Percentiles rank a stretch among this genome's conserved stretches.
Conservation (phyloP, 306 rosid species). For the Lathyrus aphaca region DNA sequence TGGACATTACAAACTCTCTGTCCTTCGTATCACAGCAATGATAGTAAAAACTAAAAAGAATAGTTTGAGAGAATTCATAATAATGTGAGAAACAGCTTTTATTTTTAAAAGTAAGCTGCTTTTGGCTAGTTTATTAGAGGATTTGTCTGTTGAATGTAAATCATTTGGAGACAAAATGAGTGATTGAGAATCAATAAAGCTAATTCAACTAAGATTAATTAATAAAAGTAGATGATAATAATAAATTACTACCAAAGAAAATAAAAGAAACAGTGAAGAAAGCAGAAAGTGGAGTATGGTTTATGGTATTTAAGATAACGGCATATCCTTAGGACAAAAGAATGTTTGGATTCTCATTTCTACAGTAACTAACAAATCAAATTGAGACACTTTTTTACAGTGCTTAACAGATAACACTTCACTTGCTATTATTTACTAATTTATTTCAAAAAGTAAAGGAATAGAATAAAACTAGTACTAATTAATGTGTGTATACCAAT, state of each 20-base stretch:
- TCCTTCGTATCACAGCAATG: constrained; percentile 34
- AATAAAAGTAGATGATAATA: neutral
- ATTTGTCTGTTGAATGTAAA: constrained; percentile 49
- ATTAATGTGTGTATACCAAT: constrained; percentile 46
- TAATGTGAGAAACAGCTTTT: constrained; percentile 52
- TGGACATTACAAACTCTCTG: constrained; percentile 40
- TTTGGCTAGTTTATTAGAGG: constrained; percentile 56
- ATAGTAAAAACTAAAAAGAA: constrained; percentile 40
- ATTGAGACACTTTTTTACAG: constrained; percentile 35
- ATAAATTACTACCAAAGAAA: neutral
- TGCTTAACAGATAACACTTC: constrained; percentile 64
- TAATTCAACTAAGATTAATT: constrained; percentile 43
- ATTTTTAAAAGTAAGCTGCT: constrained; percentile 66
- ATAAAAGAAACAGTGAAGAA: constrained; percentile 21
- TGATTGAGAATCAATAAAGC: constrained; percentile 69
- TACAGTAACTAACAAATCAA: constrained; percentile 29
- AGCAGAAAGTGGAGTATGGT: constrained; percentile 45
- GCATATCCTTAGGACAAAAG: constrained; percentile 47
- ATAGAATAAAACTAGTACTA: constrained; percentile 38
- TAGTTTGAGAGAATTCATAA: constrained; percentile 16
- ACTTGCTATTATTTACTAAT: constrained; percentile 34
- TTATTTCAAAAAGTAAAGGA: constrained; percentile 15
- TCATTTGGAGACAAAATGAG: constrained; percentile 55
- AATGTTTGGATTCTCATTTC: constrained; percentile 62
- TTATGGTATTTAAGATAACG: constrained; percentile 44